phyloP scores from a whole-genome alignment of 2,329 filamentous ascomycete genomes.

The Trichophaea hybrida region DNA sequence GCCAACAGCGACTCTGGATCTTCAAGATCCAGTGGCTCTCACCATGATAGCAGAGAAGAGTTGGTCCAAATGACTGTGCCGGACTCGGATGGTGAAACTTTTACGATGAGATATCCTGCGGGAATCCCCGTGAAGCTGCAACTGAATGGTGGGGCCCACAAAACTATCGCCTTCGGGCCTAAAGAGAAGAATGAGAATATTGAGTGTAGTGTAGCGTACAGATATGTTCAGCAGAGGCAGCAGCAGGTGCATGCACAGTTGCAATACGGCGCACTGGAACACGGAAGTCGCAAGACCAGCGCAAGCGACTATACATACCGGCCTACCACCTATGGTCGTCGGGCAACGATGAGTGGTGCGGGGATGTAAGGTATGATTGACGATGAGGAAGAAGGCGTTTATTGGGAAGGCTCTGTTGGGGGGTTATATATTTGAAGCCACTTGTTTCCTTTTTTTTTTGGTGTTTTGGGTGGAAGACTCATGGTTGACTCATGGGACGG shows the following conservation, averaged over 20 bases:
- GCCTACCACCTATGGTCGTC: conserved; percentile 2
- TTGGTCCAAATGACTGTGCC: conserved; percentile 12
- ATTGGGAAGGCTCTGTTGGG: too few relatives aligned
- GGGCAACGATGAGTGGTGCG: conserved; percentile 3
- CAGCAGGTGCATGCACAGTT: conserved; percentile 21
- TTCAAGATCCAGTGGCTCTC: conserved; percentile 12
- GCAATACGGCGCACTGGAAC: conserved; percentile 16
- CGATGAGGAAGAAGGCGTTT: not conserved
- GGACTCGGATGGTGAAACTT: conserved; percentile 16
- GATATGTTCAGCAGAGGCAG: conserved; percentile 21
- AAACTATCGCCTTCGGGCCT: conserved; percentile 6
- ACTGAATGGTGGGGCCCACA: conserved; percentile 16
- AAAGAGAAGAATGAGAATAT: conserved; percentile 18
- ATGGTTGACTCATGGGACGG: too few relatives aligned
- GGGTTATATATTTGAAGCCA: not conserved
- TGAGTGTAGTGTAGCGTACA: conserved; percentile 20
- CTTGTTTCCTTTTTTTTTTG: not conserved
- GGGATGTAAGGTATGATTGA: not conserved
- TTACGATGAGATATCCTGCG: conserved; percentile 22
- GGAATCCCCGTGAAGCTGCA: conserved; percentile 21
- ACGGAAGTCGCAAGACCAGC: conserved; percentile 13
- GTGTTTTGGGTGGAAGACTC: not conserved
- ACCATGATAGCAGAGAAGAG: conserved; percentile 10
- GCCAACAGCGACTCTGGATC: conserved; percentile 18
- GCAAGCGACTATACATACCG: conserved; percentile 15